Conservation (phyloP, 495 filamentous ascomycete species). For the Talaromyces stipitatus region DNA sequence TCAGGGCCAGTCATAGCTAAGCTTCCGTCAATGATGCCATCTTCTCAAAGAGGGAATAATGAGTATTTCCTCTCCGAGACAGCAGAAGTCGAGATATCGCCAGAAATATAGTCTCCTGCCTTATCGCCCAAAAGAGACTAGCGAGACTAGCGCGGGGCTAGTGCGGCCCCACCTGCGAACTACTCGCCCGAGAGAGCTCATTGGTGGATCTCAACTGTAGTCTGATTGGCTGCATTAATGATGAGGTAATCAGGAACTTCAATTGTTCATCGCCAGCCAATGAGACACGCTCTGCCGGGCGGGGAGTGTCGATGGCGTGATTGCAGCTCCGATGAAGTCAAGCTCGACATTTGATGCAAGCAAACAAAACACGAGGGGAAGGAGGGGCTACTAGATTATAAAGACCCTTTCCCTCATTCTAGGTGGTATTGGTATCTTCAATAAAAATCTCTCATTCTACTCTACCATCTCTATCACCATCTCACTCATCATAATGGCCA, state of each 20-base stretch:
- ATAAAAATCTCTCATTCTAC: slow-evolving; percentile 2
- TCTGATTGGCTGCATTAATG: background rate
- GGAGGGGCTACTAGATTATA: background rate
- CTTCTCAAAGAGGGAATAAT: background rate
- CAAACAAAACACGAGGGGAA: slow-evolving; percentile 8
- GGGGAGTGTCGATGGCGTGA: slow-evolving; percentile 33
- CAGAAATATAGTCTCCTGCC: background rate
- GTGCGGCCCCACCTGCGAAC: background rate
- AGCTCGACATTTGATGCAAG: background rate
- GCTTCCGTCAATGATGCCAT: too few relatives aligned
- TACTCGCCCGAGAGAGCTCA: background rate
- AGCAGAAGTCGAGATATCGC: background rate
- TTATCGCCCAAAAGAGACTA: background rate
- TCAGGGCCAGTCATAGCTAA: too few relatives aligned
- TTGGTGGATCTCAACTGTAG: background rate
- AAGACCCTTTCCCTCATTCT: background rate
- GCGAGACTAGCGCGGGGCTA: background rate
- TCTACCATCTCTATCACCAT: background rate
- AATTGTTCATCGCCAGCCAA: slow-evolving; percentile 14
- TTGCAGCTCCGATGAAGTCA: slow-evolving; percentile 10
- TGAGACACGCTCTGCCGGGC: slow-evolving; percentile 19
- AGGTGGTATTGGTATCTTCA: too few relatives aligned
- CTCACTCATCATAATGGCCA: slow-evolving; percentile 39
- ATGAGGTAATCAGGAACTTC: background rate
- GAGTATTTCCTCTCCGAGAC: background rate